These are phyloP conservation scores for Leucogyrophana mollusca DNA, from an alignment of 768 basidiomycete genomes.

Conservation along the genomic window DNA sequence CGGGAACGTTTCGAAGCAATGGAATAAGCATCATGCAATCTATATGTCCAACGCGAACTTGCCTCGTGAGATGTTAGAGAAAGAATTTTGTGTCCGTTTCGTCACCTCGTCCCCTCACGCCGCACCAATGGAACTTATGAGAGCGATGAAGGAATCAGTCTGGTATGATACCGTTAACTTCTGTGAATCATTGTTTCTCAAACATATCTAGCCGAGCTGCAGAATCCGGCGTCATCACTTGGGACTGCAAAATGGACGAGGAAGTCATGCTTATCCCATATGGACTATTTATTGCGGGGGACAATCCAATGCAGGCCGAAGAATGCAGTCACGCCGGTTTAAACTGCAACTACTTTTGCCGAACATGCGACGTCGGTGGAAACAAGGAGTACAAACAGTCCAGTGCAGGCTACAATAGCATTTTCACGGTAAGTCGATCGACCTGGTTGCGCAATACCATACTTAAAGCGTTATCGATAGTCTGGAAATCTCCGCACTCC, in stretches of 20 bases:
- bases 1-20: slow-evolving; percentile 35
- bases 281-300: slow-evolving; percentile 17
- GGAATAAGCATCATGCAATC: slow-evolving; percentile 33
- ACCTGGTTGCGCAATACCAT: no score
- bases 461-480: background rate
- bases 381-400: slow-evolving; percentile 17
- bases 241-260: slow-evolving; percentile 19
- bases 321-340: slow-evolving; percentile 32
- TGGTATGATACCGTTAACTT: slow-evolving; percentile 11
- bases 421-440: slow-evolving; percentile 18
- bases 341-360: slow-evolving; percentile 31
- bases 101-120: slow-evolving; percentile 33
- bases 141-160: slow-evolving; percentile 25
- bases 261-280: slow-evolving; percentile 25
- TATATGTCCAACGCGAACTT: slow-evolving; percentile 34
- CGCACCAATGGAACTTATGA: slow-evolving; percentile 31
- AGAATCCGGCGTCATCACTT: slow-evolving; percentile 12
- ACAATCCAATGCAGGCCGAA: slow-evolving; percentile 39
- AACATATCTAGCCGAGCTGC: slow-evolving; percentile 8
- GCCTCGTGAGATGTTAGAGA: slow-evolving; percentile 27
- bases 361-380: slow-evolving; percentile 31
- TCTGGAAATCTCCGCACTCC: slow-evolving; percentile 2
- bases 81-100: slow-evolving; percentile 29
- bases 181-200: background rate
- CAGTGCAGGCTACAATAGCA: slow-evolving; percentile 21